These are phyloP conservation scores for Angophora floribunda DNA, from an alignment of 345 rosid genomes.

Conservation along the genomic window DNA sequence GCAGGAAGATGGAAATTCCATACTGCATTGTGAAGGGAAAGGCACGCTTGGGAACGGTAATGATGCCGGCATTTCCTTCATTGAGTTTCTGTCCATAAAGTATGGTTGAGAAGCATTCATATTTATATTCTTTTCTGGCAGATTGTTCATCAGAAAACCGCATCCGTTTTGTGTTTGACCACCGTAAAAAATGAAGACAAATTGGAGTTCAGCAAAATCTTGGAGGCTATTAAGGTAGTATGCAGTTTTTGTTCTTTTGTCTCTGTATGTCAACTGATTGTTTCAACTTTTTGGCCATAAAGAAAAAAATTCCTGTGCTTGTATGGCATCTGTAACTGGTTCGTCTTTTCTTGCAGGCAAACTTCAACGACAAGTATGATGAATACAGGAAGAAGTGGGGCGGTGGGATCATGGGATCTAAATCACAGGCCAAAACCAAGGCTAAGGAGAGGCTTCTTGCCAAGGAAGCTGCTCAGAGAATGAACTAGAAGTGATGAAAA, in stretches of 20 bases:
- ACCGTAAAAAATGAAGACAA: slow-evolving; percentile 73
- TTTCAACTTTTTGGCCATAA: neutral
- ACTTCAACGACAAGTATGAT: slow-evolving; percentile 65
- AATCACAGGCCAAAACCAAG: slow-evolving; percentile 71
- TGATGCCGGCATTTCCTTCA: neutral
- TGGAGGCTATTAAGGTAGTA: slow-evolving; percentile 75
- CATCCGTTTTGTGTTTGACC: slow-evolving; percentile 62
- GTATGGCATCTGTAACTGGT: neutral
- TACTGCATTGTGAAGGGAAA: slow-evolving; percentile 53
- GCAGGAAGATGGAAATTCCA: slow-evolving; percentile 56
- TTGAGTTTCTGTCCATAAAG: neutral
- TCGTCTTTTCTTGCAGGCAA: slow-evolving; percentile 26
- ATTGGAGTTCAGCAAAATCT: slow-evolving; percentile 59
- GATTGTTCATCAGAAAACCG: slow-evolving; percentile 78
- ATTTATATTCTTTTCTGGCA: neutral
- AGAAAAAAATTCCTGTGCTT: neutral
- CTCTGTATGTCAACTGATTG: neutral
- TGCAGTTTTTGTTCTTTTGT: neutral
- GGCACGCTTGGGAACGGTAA: slow-evolving; percentile 41
- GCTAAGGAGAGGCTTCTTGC: slow-evolving; percentile 63
- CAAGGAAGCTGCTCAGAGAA: slow-evolving; percentile 74
- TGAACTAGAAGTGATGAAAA: slow-evolving; percentile 15
- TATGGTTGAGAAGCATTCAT: neutral
- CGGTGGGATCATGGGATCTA: slow-evolving; percentile 87
- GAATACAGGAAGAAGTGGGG: slow-evolving; percentile 83